Evolutionary conservation across 2,329 filamentous ascomycete genomes (phyloP).

Genomic region (Hymenoscyphus linearis): DNA sequence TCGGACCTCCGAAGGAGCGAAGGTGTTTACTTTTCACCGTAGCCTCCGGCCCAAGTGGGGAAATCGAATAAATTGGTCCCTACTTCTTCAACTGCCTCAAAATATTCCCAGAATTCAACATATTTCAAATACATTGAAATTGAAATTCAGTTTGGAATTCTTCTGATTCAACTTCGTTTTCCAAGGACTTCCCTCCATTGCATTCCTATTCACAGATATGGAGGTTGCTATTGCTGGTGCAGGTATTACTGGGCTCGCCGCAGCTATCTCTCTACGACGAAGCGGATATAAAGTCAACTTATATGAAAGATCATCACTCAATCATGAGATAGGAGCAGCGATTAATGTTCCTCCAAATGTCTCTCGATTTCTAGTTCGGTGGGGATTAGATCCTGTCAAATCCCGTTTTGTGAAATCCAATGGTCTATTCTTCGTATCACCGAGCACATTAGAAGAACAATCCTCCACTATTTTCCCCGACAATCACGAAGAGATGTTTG

Average conservation of each 20-base stretch:
- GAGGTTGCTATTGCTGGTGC: slow-evolving; percentile 31
- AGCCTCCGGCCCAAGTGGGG: too few relatives aligned
- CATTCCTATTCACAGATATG: background rate
- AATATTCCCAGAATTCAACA: too few relatives aligned
- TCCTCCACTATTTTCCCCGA: background rate
- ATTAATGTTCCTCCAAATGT: slow-evolving; percentile 38
- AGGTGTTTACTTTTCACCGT: too few relatives aligned
- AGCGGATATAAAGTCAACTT: slow-evolving; percentile 29
- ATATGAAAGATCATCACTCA: slow-evolving; percentile 31
- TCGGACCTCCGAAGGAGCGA: too few relatives aligned
- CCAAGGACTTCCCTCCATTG: background rate
- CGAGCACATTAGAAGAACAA: slow-evolving; percentile 6
- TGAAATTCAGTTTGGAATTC: too few relatives aligned
- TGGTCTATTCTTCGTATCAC: slow-evolving; percentile 9
- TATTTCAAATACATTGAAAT: too few relatives aligned
- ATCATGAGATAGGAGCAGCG: slow-evolving; percentile 39
- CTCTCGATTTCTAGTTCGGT: slow-evolving; percentile 30
- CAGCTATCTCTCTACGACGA: slow-evolving; percentile 30
- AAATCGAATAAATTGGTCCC: too few relatives aligned
- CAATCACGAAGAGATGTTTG: slow-evolving; percentile 4
- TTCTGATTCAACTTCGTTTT: too few relatives aligned
- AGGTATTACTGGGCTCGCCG: slow-evolving; percentile 32
- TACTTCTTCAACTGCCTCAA: too few relatives aligned
- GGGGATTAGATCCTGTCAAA: slow-evolving; percentile 32
- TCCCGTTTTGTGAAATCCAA: slow-evolving; percentile 22